phyloP scores from a whole-genome alignment of 192 early-diverging fungal genomes.

The Fimicolochytrium jonesii region DNA sequence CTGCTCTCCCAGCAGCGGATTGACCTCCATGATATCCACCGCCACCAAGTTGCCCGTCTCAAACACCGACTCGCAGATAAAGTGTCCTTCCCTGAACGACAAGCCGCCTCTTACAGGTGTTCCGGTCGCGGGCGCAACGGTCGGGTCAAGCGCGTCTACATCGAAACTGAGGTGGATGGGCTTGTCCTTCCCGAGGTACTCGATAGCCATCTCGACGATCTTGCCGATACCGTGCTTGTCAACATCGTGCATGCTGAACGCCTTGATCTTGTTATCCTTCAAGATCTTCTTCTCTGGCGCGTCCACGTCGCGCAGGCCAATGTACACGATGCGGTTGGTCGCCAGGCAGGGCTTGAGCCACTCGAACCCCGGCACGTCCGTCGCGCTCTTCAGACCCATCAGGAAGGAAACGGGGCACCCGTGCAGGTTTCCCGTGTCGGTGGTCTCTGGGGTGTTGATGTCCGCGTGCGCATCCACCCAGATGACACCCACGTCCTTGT shows the following conservation, averaged over 20 bases:
- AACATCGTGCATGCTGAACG: constrained; percentile 95
- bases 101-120: constrained; percentile 94
- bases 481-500: constrained; percentile 80
- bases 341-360: constrained; percentile 80
- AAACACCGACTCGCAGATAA: constrained; percentile 85
- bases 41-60: constrained; percentile 87
- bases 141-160: constrained; percentile 93
- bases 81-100: constrained; percentile 95
- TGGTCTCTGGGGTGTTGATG: constrained; percentile 82
- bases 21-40: constrained; percentile 94
- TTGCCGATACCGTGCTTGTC: constrained; percentile 90
- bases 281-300: constrained; percentile 81
- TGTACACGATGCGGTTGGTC: constrained; percentile 81
- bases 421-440: constrained; percentile 88
- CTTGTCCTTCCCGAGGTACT: constrained; percentile 70
- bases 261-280: constrained; percentile 78
- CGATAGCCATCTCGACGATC: constrained; percentile 88
- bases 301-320: constrained; percentile 95
- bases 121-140: constrained; percentile 90
- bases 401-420: constrained; percentile 93
- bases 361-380: constrained; percentile 56
- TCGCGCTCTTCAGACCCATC: constrained; percentile 62
- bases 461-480: constrained; percentile 94
- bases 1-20: constrained; percentile 77
- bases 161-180: constrained; percentile 92